phyloP scores from a whole-genome alignment of 805 yeast species.

The Candida bentonensis region DNA sequence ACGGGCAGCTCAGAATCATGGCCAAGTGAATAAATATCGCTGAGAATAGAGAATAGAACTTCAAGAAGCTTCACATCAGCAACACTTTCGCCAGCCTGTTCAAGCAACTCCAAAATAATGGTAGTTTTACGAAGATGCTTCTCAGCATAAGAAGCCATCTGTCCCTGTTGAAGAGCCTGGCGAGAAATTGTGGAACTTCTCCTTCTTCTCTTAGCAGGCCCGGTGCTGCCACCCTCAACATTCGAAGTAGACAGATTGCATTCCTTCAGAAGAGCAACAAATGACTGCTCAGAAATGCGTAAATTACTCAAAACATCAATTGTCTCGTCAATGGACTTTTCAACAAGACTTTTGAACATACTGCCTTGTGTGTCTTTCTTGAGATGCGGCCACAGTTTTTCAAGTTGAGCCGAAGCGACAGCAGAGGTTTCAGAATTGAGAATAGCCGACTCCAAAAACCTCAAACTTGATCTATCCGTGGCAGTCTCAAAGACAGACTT shows the following conservation, averaged over 20 bases:
- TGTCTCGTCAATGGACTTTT: slow-evolving; percentile 32
- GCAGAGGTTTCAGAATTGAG: slow-evolving; percentile 19
- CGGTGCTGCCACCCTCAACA: slow-evolving; percentile 9
- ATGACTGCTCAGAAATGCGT: slow-evolving; percentile 45
- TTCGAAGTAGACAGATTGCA: slow-evolving; percentile 16
- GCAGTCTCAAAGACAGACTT: slow-evolving; percentile 41
- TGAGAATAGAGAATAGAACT: slow-evolving; percentile 24
- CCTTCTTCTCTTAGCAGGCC: slow-evolving; percentile 63
- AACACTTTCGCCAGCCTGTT: slow-evolving; percentile 23
- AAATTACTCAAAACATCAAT: slow-evolving; percentile 31
- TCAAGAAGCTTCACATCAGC: slow-evolving; percentile 15
- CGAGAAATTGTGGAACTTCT: slow-evolving; percentile 58
- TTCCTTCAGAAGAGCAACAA: slow-evolving; percentile 43
- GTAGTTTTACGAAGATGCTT: slow-evolving; percentile 67
- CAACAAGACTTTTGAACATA: slow-evolving; percentile 47
- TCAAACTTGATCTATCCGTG: slow-evolving; percentile 49
- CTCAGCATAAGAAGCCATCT: slow-evolving; percentile 61
- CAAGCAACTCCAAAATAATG: slow-evolving; percentile 64
- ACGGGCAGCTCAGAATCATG: slow-evolving; percentile 87
- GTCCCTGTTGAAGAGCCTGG: slow-evolving; percentile 36
- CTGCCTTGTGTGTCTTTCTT: slow-evolving; percentile 43
- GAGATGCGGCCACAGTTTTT: slow-evolving; percentile 41
- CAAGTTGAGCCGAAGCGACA: slow-evolving; percentile 36
- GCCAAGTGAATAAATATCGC: slow-evolving; percentile 44
- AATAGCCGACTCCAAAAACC: slow-evolving; percentile 44